Percentiles rank a stretch among this genome's conserved stretches.
These are phyloP conservation scores for Verticillium nonalfalfae DNA, from an alignment of 2,329 filamentous ascomycete species.

Conservation along the genomic window DNA sequence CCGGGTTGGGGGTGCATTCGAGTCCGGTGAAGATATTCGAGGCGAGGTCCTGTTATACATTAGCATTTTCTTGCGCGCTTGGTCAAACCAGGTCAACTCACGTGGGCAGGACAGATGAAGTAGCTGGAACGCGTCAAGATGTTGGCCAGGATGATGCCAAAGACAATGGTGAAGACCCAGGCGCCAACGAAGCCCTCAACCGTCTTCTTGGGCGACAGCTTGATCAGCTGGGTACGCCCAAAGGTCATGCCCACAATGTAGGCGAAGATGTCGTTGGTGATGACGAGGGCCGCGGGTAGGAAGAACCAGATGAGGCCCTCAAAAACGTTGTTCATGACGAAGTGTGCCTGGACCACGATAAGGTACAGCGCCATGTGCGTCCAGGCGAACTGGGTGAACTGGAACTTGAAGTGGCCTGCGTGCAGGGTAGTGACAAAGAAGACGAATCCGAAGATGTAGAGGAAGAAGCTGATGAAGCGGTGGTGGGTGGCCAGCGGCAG, in stretches of 20 bases:
- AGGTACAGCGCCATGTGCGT: slow-evolving; percentile 98
- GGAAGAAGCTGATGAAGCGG: slow-evolving; percentile 96
- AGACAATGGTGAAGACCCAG: slow-evolving; percentile 90
- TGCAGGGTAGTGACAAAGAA: slow-evolving; percentile 95
- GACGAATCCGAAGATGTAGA: slow-evolving; percentile 97
- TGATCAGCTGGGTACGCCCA: slow-evolving; percentile 92
- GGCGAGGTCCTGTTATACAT: slow-evolving; percentile 61
- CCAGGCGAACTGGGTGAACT: slow-evolving; percentile 99
- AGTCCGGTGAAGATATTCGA: slow-evolving; percentile 90
- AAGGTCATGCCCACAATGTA: slow-evolving; percentile 98
- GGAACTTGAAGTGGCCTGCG: slow-evolving; percentile 94
- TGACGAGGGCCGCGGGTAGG: slow-evolving; percentile 86
- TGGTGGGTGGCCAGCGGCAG: slow-evolving; percentile 94
- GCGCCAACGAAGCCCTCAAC: slow-evolving; percentile 96
- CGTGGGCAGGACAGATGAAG: slow-evolving; percentile 95
- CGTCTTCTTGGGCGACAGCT: slow-evolving; percentile 97
- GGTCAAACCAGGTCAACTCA: slow-evolving; percentile 26
- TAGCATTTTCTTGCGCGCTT: not conserved
- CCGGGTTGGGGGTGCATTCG: slow-evolving; percentile 84
- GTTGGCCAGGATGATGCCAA: slow-evolving; percentile 76
- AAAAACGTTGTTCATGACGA: slow-evolving; percentile 99
- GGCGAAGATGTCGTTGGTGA: slow-evolving; percentile 97
- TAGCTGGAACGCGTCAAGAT: slow-evolving; percentile 87
- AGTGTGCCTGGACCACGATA: slow-evolving; percentile 96
- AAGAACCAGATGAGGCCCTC: slow-evolving; percentile 99